These are phyloP conservation scores for Mortierella hygrophila DNA, from an alignment of 192 early-diverging fungal genomes.

Conservation along the genomic window DNA sequence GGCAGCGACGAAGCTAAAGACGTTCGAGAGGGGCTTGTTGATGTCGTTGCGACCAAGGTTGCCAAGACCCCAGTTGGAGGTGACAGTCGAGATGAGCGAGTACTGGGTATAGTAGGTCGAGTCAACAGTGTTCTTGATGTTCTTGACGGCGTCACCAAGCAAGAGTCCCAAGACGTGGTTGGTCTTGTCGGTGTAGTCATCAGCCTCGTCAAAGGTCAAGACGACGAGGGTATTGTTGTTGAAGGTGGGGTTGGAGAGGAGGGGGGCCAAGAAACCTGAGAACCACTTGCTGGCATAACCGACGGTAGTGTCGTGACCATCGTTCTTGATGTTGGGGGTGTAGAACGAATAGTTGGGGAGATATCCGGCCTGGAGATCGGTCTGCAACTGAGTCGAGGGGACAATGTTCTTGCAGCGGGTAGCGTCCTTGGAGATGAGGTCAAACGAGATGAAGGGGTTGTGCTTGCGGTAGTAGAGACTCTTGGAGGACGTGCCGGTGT, in stretches of 20 bases:
- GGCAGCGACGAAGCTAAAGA: constrained; percentile 51
- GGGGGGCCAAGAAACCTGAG: constrained; percentile 64
- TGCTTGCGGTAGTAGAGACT: constrained; percentile 73
- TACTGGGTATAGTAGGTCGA: constrained; percentile 72
- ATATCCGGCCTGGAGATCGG: constrained; percentile 58
- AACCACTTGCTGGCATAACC: constrained; percentile 66
- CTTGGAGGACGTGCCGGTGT: constrained; percentile 22
- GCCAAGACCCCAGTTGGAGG: constrained; percentile 71
- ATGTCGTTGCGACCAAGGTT: constrained; percentile 68
- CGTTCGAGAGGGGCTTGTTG: constrained; percentile 57
- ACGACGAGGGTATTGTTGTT: constrained; percentile 58
- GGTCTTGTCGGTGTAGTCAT: constrained; percentile 18
- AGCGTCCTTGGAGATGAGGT: constrained; percentile 64
- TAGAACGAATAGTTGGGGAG: constrained; percentile 39
- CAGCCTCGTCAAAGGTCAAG: constrained; percentile 49
- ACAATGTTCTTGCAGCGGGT: constrained; percentile 74
- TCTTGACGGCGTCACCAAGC: constrained; percentile 52
- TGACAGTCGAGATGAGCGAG: constrained; percentile 67
- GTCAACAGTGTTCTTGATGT: constrained; percentile 57
- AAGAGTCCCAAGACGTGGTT: constrained; percentile 61
- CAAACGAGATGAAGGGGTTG: constrained; percentile 78
- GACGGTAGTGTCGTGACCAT: constrained; percentile 67
- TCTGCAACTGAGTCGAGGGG: constrained; percentile 61
- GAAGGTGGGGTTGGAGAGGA: constrained; percentile 61
- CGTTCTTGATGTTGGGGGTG: constrained; percentile 73